Percentiles rank a stretch among this genome's conserved stretches.
These are phyloP conservation scores for Candida quercuum DNA, from an alignment of 805 yeast genomes.

Conservation along the genomic window DNA sequence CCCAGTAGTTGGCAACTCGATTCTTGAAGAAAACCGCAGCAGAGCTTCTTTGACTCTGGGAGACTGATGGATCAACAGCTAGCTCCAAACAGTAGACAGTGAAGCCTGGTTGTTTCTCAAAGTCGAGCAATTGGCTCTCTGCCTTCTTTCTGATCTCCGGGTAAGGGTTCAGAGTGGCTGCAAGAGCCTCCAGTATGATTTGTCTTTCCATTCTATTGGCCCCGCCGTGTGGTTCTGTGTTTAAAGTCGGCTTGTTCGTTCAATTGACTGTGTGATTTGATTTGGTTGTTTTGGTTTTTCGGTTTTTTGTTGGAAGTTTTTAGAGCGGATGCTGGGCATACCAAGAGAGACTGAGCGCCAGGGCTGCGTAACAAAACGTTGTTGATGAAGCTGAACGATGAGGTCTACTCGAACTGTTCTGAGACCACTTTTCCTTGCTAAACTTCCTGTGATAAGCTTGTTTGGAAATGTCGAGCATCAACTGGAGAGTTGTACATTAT, in stretches of 20 bases:
- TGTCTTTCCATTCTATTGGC: constrained; percentile 36
- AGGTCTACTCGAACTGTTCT: too few relatives aligned
- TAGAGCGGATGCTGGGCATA: too few relatives aligned
- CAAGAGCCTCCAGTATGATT: constrained; percentile 42
- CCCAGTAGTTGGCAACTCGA: constrained; percentile 52
- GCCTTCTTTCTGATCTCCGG: constrained; percentile 45
- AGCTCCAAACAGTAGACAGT: constrained; percentile 48
- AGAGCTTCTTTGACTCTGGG: constrained; percentile 45
- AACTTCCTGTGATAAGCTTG: background rate
- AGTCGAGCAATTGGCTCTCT: constrained; percentile 44
- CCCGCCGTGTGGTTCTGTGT: too few relatives aligned
- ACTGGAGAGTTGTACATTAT: constrained; percentile 19
- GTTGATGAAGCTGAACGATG: too few relatives aligned
- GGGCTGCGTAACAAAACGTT: too few relatives aligned
- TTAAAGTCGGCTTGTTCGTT: too few relatives aligned
- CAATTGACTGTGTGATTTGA: background rate
- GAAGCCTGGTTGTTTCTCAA: constrained; percentile 54
- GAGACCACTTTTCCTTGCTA: background rate
- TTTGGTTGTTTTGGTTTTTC: constrained; percentile 23
- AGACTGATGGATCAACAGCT: constrained; percentile 37
- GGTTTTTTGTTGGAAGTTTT: too few relatives aligned
- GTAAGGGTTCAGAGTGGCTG: constrained; percentile 51
- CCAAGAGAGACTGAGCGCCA: too few relatives aligned
- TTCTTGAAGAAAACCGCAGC: constrained; percentile 69
- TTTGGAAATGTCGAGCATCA: constrained; percentile 3